A percentile compares a stretch with the other conserved stretches of the same genome.
Evolutionary conservation across 441 rosid genomes (phyloP).

Genomic region (Erysimum cheiri): DNA sequence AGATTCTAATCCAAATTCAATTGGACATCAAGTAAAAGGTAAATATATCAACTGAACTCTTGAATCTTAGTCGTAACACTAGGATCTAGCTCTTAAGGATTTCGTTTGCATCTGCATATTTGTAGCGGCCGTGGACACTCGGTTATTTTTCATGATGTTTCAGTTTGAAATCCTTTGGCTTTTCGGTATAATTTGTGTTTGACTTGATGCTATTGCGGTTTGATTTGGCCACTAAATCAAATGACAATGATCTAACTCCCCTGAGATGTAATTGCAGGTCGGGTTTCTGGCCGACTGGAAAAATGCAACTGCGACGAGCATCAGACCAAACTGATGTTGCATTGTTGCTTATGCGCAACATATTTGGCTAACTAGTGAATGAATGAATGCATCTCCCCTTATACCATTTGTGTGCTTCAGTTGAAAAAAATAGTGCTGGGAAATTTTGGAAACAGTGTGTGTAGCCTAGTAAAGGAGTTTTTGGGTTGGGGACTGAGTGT

Average conservation of each 20-base stretch:
- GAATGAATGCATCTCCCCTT: no score
- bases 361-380: no score
- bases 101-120: conserved; percentile 5
- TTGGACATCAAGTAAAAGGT: conserved; percentile 22
- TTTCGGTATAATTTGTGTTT: conserved; percentile 3
- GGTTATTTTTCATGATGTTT: no score
- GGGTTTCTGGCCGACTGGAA: background rate
- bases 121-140: background rate
- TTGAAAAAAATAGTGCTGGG: no score
- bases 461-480: no score
- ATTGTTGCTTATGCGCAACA: no score
- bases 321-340: no score
- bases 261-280: conserved; percentile 9
- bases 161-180: no score
- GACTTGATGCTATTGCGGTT: background rate
- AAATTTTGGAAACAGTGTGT: no score
- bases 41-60: conserved; percentile 1
- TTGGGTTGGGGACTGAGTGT: no score
- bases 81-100: background rate
- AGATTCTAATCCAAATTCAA: conserved; percentile 7
- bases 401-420: no score
- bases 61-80: background rate
- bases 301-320: no score
- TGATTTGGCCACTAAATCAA: background rate
- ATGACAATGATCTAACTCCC: background rate